These are phyloP conservation scores for Singerocomus inundabilis DNA, from an alignment of 1,284 basidiomycete species.

Conservation along the genomic window DNA sequence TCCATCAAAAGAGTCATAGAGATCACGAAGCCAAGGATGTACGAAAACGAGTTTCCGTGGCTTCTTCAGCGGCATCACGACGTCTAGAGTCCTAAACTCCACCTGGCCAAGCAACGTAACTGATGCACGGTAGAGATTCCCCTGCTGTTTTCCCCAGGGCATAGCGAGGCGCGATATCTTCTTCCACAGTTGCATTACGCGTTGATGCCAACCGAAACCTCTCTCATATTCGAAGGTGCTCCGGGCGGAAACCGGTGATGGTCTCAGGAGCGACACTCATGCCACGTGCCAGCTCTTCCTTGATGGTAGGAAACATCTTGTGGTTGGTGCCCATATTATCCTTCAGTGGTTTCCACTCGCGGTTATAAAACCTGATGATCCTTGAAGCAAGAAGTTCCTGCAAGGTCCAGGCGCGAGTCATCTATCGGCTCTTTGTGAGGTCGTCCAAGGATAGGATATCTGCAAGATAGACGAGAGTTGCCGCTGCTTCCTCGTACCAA, in stretches of 20 bases:
- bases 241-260: slow-evolving; percentile 5
- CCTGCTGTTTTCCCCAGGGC: too few relatives aligned
- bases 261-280: too few relatives aligned
- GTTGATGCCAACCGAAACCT: slow-evolving; percentile 9
- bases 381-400: slow-evolving; percentile 16
- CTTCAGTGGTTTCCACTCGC: too few relatives aligned
- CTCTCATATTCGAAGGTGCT: slow-evolving; percentile 4
- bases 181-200: not conserved
- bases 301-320: too few relatives aligned
- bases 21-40: slow-evolving; percentile 10
- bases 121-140: not conserved
- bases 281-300: too few relatives aligned
- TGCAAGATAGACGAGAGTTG: slow-evolving; percentile 7
- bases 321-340: too few relatives aligned
- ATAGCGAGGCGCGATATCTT: not conserved
- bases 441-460: not conserved
- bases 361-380: slow-evolving; percentile 12
- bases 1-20: not conserved
- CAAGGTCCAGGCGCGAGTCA: slow-evolving; percentile 14
- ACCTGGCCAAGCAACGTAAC: slow-evolving; percentile 2
- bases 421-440: slow-evolving; percentile 14
- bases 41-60: slow-evolving; percentile 8
- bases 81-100: slow-evolving; percentile 7
- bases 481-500: slow-evolving; percentile 13
- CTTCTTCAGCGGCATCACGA: not conserved